Conservation (phyloP, 345 rosid genomes). For the Ailanthus altissimus region DNA sequence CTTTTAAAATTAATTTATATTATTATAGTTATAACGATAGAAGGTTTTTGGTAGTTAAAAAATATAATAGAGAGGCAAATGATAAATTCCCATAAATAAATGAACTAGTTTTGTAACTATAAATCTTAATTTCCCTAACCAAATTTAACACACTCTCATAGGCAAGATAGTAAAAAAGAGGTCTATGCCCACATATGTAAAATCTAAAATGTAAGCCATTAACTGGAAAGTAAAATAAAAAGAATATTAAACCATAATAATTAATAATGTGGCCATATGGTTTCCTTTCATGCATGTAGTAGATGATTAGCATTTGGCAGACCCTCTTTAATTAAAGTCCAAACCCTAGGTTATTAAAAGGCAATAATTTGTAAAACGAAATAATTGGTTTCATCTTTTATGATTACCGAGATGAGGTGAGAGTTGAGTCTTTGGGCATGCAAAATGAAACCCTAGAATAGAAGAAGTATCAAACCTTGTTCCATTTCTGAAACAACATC, state of each 20-base stretch:
- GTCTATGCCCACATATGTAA: too few species aligned
- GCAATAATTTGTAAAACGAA: not conserved
- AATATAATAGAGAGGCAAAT: too few species aligned
- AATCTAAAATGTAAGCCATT: not conserved
- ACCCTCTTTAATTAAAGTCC: not conserved
- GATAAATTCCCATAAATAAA: not conserved
- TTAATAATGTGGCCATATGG: not conserved
- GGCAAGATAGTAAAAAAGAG: too few species aligned
- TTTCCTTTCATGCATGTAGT: not conserved
- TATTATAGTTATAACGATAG: too few species aligned
- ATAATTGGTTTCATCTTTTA: not conserved
- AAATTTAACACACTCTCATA: not conserved
- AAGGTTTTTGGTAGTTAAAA: too few species aligned
- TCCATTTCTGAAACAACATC: too few species aligned
- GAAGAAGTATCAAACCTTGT: too few species aligned
- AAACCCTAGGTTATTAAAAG: slow-evolving; percentile 1
- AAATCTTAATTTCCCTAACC: not conserved
- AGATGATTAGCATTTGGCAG: not conserved
- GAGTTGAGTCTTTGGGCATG: too few species aligned
- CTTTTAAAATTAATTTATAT: too few species aligned
- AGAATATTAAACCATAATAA: not conserved
- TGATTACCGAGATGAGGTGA: not conserved
- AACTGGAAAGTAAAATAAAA: not conserved
- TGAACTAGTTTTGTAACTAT: slow-evolving; percentile 2
- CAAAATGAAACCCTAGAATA: too few species aligned